A percentile compares a stretch with the other conserved stretches of the same genome.
Evolutionary conservation across 768 basidiomycete species (phyloP).

Genomic region (Xerocomus spinulosus): DNA sequence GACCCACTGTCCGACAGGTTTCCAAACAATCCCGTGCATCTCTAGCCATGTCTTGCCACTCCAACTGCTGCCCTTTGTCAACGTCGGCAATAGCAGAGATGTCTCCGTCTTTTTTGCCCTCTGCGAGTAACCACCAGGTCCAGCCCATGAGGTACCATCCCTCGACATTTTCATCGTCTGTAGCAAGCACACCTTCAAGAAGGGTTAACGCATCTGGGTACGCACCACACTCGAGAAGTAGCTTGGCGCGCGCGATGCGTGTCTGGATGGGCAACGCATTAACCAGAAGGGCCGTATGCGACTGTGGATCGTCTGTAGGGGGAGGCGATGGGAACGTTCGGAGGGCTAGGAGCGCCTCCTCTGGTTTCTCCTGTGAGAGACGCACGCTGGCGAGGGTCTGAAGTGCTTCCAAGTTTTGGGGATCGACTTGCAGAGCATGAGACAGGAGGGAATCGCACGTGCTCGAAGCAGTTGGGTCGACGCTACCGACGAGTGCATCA

Average conservation of each 20-base stretch:
- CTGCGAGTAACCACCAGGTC: constrained; percentile 83
- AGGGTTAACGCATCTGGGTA: constrained; percentile 72
- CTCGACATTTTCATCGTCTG: constrained; percentile 83
- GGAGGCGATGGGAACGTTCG: constrained; percentile 19
- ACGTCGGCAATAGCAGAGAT: constrained; percentile 38
- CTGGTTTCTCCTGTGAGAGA: constrained; percentile 80
- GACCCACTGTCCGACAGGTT: constrained; percentile 73
- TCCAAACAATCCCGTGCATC: constrained; percentile 80
- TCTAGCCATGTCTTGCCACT: constrained; percentile 73
- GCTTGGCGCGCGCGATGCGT: constrained; percentile 69
- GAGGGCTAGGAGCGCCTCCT: constrained; percentile 60
- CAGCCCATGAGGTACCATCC: constrained; percentile 95
- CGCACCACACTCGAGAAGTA: constrained; percentile 73
- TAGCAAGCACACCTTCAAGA: constrained; percentile 70
- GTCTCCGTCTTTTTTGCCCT: constrained; percentile 57
- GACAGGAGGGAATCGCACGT: constrained; percentile 75
- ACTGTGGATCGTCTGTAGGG: constrained; percentile 5
- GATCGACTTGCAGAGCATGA: constrained; percentile 68
- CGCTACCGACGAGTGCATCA: constrained; percentile 40
- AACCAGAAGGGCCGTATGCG: constrained; percentile 36
- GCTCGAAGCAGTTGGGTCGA: constrained; percentile 75
- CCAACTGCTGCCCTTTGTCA: constrained; percentile 34
- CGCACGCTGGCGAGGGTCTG: constrained; percentile 81
- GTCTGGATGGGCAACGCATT: constrained; percentile 54
- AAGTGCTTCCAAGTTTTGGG: constrained; percentile 73